These are phyloP conservation scores for Fusarium bulbicola DNA, from an alignment of 2,329 filamentous ascomycete species.

Conservation along the genomic window DNA sequence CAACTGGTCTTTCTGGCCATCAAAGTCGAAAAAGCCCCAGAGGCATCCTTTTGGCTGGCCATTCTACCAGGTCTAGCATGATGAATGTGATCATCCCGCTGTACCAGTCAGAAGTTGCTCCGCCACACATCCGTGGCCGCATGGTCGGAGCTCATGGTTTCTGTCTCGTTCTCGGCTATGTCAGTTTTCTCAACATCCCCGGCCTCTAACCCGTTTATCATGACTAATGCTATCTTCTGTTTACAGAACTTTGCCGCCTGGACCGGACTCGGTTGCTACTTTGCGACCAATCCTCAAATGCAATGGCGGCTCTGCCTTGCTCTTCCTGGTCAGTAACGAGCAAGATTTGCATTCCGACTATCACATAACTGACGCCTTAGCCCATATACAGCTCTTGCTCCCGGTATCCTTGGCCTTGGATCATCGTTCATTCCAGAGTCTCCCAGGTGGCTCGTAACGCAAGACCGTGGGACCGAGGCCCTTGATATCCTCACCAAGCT, in stretches of 20 bases:
- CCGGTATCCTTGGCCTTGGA: background rate
- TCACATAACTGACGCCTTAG: background rate
- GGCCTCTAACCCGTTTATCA: background rate
- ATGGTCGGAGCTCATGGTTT: too few relatives aligned
- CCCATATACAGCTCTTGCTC: background rate
- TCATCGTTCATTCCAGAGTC: background rate
- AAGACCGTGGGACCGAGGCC: background rate
- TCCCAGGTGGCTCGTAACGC: background rate
- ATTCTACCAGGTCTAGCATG: too few relatives aligned
- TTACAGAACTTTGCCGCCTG: background rate
- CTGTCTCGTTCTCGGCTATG: background rate
- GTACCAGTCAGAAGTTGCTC: too few relatives aligned
- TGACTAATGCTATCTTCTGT: background rate
- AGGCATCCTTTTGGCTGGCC: too few relatives aligned
- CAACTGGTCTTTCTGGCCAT: too few relatives aligned
- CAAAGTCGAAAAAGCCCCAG: too few relatives aligned
- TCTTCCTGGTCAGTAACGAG: background rate
- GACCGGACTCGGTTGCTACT: background rate
- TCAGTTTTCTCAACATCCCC: background rate
- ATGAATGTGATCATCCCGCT: too few relatives aligned
- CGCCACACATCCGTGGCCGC: too few relatives aligned
- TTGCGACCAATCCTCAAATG: background rate
- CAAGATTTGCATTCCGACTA: accelerated
- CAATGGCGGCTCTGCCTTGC: background rate
- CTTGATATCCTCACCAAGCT: background rate